Base-by-base conservation (phyloP, 305 asterid species). In the Solanum hybrid region DNA sequence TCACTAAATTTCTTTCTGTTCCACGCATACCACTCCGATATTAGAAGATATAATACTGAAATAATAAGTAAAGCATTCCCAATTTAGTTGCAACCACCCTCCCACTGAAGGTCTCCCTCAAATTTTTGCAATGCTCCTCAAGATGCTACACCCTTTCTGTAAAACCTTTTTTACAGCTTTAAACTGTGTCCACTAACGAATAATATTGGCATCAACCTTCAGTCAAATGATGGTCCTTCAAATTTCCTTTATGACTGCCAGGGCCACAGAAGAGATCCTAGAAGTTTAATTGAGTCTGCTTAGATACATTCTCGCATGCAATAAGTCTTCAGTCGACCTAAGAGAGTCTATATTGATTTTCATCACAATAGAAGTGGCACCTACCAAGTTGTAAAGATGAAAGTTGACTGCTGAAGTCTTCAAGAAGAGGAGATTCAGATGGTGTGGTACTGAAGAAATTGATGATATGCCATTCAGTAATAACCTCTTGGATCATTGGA, bases 391-490 rank as follows among this genome's bases (percentile, higher is more conserved):
- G 98, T 91, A 97, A 94, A 79, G 98, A 95, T 72, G 99, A 97
- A 93, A 97, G 98, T 92, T 92, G 97, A 91, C 94, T 94, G 93
- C 97, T 96, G 91, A 97, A 97, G 93, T 97, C 99, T 93, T 97
- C 98, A 90, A 97, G 87, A 85, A 94, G 93, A 90, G 96, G 98
- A 90, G 98, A 93, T 88, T 95, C 98, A 57, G 96, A 95, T 86
- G 99, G 96, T 37, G 98, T 94, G 88, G 96, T 95, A 87, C 96
- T 98, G 89, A 97, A 91, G 94, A 93, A 97, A 91, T 93, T 93
- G 91, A 97, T 92, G 89, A 97, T 95, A 93, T 97, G 99, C 99
- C 99, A 97, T 92, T 97, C 98, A 13, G 96, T 93, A 87, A 95
- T 88, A 90, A 92, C 93, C 93, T 97, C 99, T 94, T 96, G 97